Evolutionary conservation across 495 filamentous ascomycete genomes (phyloP).

Genomic region (Neurospora sp.): DNA sequence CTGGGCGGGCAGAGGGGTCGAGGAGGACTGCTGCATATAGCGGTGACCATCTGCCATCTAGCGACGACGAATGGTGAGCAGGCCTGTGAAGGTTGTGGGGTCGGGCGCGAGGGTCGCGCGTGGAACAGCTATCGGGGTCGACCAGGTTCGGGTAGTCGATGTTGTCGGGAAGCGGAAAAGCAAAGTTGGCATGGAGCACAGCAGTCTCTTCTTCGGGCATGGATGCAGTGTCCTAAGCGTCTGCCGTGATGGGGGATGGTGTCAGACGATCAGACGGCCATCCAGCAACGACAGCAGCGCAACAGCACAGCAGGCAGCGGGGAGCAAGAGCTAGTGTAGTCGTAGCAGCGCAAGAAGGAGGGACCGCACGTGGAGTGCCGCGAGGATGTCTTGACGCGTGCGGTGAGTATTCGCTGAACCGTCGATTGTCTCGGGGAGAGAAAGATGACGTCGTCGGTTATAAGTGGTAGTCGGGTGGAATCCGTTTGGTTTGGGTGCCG

Average conservation of each 20-base stretch:
- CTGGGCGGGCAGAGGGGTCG: conserved; percentile 18
- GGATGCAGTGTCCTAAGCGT: conserved; percentile 18
- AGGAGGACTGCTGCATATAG: conserved; percentile 51
- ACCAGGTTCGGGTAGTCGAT: conserved; percentile 5
- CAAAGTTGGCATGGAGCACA: conserved; percentile 22
- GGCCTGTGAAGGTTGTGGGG: conserved; percentile 1
- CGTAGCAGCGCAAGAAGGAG: neutral
- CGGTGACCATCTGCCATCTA: conserved; percentile 85
- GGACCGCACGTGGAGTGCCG: neutral
- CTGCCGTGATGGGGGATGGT: conserved; percentile 9
- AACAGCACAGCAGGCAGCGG: neutral
- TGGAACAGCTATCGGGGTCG: conserved; percentile 3
- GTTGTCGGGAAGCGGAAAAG: conserved; percentile 8
- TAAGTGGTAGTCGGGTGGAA: neutral
- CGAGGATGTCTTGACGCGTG: neutral
- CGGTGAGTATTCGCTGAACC: neutral
- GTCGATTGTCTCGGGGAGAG: neutral
- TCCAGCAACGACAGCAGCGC: conserved; percentile 10
- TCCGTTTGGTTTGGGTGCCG: too few species aligned
- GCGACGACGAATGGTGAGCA: conserved; percentile 5
- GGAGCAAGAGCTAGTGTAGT: neutral
- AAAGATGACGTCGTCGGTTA: neutral
- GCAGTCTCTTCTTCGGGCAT: conserved; percentile 23
- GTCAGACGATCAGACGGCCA: conserved; percentile 18
- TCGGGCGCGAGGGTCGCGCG: conserved; percentile 6